Base-by-base conservation (phyloP, 2,329 filamentous ascomycete species). In the Fonsecaea multimorphosa region DNA sequence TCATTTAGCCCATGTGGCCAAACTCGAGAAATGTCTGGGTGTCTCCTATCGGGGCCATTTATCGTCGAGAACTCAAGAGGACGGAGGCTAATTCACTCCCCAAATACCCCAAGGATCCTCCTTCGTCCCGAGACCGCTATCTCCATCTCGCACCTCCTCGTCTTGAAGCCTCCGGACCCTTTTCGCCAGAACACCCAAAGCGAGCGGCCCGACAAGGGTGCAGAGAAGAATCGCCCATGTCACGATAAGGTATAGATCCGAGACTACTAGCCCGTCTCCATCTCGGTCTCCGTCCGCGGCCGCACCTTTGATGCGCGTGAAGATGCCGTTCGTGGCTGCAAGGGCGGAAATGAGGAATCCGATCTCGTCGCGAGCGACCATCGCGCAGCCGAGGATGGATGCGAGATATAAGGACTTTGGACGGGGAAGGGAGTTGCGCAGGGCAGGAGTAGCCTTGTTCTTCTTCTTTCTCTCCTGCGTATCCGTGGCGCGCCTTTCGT, bases 361-460 rank as follows among this genome's bases (percentile, higher is more conserved):
- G 36, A 94, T 91, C 74, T 95, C 91, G 0, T 91, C 91, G n/a
- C 91, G 83, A 0, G 91, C 87, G 0, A 90, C 85, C 91, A 94
- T 94, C 2, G 86, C 86, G 19, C 84, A 80, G 0, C 88, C 88
- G 0, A 93, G 77, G 2, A 93, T 87, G 0, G 84, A 81, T 0
- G 87, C 83, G 0, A 90, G 89, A 67, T 92, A 89, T 0, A 91
- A 78, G 0, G 89, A 92, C 2, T 61, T 69, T 4, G 67, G 67
- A 3, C 61, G 58, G 8, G 64, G 38, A 9, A 83, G 76, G 0
- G 87, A 85, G n/a, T 19, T 52, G 12, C 5, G 27, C n/a, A n/a
- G 3, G 38, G 34, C n/a, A 4, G 3, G 38, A 19, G 8, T 2
- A 9, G 24, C n/a, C 8, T 27, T 62, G 8, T 31, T 31, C 3